A percentile compares a stretch with the other conserved stretches of the same genome.
These are phyloP conservation scores for Paracoccidioides lutzii DNA, from an alignment of 2,329 filamentous ascomycete genomes.

Conservation along the genomic window DNA sequence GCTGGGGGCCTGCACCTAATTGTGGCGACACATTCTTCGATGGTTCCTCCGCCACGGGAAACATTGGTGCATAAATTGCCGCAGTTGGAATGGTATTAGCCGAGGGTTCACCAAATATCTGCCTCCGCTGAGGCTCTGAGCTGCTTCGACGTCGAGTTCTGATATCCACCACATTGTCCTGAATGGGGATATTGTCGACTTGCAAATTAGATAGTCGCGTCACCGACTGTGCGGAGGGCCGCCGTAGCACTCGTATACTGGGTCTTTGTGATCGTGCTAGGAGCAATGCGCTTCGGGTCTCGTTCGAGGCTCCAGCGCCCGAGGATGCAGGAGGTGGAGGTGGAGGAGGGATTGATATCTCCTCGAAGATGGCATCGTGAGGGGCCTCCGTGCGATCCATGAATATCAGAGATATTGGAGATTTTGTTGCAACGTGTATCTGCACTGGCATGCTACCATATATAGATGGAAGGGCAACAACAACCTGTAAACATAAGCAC, in stretches of 20 bases:
- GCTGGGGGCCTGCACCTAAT: conserved; percentile 7
- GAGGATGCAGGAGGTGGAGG: not conserved
- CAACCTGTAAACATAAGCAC: no score
- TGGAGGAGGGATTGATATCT: not conserved
- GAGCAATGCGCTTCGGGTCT: not conserved
- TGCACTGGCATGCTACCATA: not conserved
- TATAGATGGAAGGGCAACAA: not conserved
- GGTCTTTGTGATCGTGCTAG: conserved; percentile 7
- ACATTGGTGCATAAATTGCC: conserved; percentile 16
- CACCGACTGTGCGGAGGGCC: conserved; percentile 12
- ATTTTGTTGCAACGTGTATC: not conserved
- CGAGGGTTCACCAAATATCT: conserved; percentile 19
- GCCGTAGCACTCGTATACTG: conserved; percentile 13
- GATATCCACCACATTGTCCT: conserved; percentile 17
- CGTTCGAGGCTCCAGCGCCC: not conserved
- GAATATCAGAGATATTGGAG: not conserved
- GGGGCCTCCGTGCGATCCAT: conserved; percentile 30
- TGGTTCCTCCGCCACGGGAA: conserved; percentile 24
- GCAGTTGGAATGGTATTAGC: conserved; percentile 13
- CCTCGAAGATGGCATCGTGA: conserved; percentile 1
- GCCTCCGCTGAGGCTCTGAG: conserved; percentile 27
- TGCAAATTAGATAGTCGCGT: conserved; percentile 7
- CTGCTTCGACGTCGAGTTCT: conserved; percentile 27
- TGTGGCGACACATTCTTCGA: conserved; percentile 12
- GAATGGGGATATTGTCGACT: not conserved